Evolutionary conservation across 2,329 filamentous ascomycete species (phyloP), one percentile per base, ranked within the genome.

Genomic region (Ascochyta pisi): DNA sequence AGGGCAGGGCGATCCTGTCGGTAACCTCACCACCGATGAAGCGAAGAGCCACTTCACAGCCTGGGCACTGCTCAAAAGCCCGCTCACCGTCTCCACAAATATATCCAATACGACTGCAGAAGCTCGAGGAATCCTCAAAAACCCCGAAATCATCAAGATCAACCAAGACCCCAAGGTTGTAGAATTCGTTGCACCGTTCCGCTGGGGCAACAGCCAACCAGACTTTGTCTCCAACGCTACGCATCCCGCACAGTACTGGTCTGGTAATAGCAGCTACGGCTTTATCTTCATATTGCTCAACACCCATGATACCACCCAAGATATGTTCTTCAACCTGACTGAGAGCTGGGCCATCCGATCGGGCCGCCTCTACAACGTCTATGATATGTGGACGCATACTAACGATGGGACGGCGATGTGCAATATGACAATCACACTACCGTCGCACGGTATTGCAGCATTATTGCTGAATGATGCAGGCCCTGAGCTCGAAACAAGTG

Each of bases 171-270:
- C 74, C 22, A 69, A 75, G 5, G 74, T 72, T 19, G 79, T 78
- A 4, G 62, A 74, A 5, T 74, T 73, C 0, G 67, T 71, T 6
- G 61, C 65, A 57, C 73, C 70, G 2, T 80, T 75, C 62, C 64
- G 63, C 26, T 80, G 78, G 78, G 82, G 81, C 0, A 69, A 73
- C 3, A 82, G 82, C 57, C 66, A 70, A 67, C 70, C 76, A 0
- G 78, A 82, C 60, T 79, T 75, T 64, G 81, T 80, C 0, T 83
- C 76, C 61, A 80, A 84, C 59, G 58, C 65, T 6, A 53, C 57
- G 0, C 50, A 52, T 24, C 62, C 63, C 0, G 61, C 63, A 3
- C 58, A 67, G 29, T 67, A 60, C 44, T 67, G 64, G 64, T 45
- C 59, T 9, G 61, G 63, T 1, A 55, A 55, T 27, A 55, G 55